Percentiles rank a stretch among this genome's conserved stretches.
Evolutionary conservation across 805 yeast species (phyloP).

Genomic region (Metschnikowia sp.): DNA sequence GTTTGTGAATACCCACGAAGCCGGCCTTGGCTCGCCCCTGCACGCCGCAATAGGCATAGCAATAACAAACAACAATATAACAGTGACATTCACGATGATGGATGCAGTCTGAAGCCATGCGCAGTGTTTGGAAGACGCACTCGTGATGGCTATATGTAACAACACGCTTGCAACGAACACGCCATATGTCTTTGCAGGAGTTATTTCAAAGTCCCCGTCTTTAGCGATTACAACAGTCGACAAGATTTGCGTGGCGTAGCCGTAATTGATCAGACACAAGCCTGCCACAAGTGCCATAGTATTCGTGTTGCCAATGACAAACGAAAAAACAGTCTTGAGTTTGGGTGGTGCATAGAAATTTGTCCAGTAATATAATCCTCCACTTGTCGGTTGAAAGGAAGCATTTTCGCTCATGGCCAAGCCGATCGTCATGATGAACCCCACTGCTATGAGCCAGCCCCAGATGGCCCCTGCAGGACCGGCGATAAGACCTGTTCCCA

Average conservation of each 20-base stretch:
- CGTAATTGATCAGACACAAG: slow-evolving; percentile 66
- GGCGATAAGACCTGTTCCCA: slow-evolving; percentile 50
- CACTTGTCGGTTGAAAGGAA: slow-evolving; percentile 67
- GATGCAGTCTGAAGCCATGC: slow-evolving; percentile 59
- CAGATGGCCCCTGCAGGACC: slow-evolving; percentile 65
- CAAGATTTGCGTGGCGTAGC: slow-evolving; percentile 55
- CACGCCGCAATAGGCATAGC: slow-evolving; percentile 60
- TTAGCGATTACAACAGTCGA: slow-evolving; percentile 53
- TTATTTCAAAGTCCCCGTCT: slow-evolving; percentile 53
- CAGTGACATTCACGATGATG: slow-evolving; percentile 48
- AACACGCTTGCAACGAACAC: slow-evolving; percentile 59
- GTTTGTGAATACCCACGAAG: slow-evolving; percentile 52
- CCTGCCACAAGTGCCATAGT: slow-evolving; percentile 64
- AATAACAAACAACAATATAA: slow-evolving; percentile 53
- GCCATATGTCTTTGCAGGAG: slow-evolving; percentile 55
- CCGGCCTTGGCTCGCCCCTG: slow-evolving; percentile 40
- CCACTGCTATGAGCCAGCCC: slow-evolving; percentile 65
- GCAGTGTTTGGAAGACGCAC: slow-evolving; percentile 51
- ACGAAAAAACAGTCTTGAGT: slow-evolving; percentile 20
- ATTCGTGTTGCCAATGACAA: slow-evolving; percentile 61
- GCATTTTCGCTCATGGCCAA: slow-evolving; percentile 61
- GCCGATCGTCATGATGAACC: slow-evolving; percentile 55
- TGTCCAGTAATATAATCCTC: slow-evolving; percentile 67
- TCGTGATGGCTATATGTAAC: slow-evolving; percentile 49
- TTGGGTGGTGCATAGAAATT: slow-evolving; percentile 56